Base-by-base conservation (phyloP, 1,284 basidiomycete genomes). In the Trametes pubescens region DNA sequence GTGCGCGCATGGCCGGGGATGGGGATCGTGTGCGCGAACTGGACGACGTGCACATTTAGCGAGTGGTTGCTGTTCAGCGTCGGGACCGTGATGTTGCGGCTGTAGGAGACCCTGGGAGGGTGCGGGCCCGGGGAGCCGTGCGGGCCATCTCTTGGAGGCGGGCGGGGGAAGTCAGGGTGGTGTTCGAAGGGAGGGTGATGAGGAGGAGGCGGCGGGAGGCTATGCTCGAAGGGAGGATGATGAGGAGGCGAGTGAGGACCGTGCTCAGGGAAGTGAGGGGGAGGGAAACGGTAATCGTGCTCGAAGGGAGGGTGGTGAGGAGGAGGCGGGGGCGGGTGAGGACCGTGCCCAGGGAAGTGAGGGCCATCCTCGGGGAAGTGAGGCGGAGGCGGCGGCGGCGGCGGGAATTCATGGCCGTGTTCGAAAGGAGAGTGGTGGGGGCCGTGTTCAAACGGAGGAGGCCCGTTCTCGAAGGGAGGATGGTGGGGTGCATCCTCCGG, bases 31-130 rank as follows among this genome's bases (percentile, higher is more conserved):
- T 81, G 64, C 68, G 82, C 82, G 67, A 79, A 79, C 74, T 85
- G 88, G 58, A 80, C 81, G 49, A 88, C 77, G 55, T 81, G 77
- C 13, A 87, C 77, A 63, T 82, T 73, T 32, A 90, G 68, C 18
- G 81, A 78, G 63, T 83, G 79, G 61, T 85, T 82, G 59, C 74
- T 70, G 44, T 88, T 78, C 3, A 82, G 81, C 2, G 87, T 86
- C 11, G 80, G 77, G 35, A 86, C 74, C 16, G 80, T 81, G 51
- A 79, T 61, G 66, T 86, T 84, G 62, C 77, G 76, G 52, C 82
- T 78, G 70, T 81, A 85, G 10, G 71, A 64, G 16, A 69, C 81
- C 74, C 34, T 32, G 29, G 29, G 80, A 78, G 61, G 79, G 68
- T 26, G 67, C 8, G 49, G 53, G 14, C 10, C 22, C 11, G 37